These are phyloP conservation scores for Xylaria hypoxylon DNA, from an alignment of 2,329 filamentous ascomycete species.

Conservation along the genomic window DNA sequence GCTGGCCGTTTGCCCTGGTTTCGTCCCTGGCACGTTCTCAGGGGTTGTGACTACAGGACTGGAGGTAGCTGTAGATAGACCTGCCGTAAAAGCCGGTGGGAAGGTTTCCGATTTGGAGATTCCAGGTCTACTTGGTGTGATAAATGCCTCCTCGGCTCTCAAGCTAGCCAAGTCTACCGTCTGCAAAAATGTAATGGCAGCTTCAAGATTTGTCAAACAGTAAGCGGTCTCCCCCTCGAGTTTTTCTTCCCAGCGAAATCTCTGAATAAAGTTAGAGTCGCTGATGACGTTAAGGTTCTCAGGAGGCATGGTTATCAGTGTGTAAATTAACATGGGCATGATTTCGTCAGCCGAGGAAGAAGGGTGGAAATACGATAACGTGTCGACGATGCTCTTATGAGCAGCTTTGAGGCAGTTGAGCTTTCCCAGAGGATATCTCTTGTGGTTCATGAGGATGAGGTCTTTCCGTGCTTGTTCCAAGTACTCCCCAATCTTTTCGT, in stretches of 20 bases:
- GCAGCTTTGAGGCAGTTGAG: constrained; percentile 87
- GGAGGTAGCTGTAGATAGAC: constrained; percentile 52
- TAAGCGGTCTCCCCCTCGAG: constrained; percentile 95
- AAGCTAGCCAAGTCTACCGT: constrained; percentile 94
- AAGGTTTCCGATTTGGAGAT: constrained; percentile 66
- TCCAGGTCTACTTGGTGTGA: constrained; percentile 72
- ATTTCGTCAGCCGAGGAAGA: constrained; percentile 97
- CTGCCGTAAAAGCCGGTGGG: constrained; percentile 66
- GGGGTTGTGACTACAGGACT: constrained; percentile 51
- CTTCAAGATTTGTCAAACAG: constrained; percentile 95
- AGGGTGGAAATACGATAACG: constrained; percentile 73
- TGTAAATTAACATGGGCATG: constrained; percentile 95
- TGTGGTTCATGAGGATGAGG: constrained; percentile 84
- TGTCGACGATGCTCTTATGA: constrained; percentile 95
- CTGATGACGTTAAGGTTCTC: constrained; percentile 90
- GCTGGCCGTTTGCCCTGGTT: constrained; percentile 54
- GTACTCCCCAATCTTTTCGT: constrained; percentile 76
- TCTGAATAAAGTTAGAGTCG: constrained; percentile 93
- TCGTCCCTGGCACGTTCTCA: constrained; percentile 49
- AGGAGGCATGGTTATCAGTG: constrained; percentile 88
- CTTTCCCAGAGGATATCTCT: constrained; percentile 90
- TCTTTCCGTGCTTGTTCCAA: constrained; percentile 78
- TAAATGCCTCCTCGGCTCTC: constrained; percentile 79
- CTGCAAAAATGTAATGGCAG: constrained; percentile 92
- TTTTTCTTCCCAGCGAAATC: constrained; percentile 86